Base-by-base conservation (phyloP, 129 eudicot genomes). In the Artemisia tridentata region DNA sequence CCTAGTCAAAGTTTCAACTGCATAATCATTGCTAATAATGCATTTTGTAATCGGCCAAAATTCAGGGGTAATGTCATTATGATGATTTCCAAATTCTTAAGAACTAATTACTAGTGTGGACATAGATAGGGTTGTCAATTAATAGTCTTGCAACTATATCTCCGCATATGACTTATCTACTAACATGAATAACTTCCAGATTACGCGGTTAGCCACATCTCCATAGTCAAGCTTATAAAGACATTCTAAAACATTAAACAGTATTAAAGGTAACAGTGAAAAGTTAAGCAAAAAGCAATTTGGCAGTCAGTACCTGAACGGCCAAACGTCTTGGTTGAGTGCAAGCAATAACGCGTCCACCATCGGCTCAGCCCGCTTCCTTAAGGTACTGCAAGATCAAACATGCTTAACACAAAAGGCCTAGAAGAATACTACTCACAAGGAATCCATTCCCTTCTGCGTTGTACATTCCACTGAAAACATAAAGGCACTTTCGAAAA, bases 341-440 rank as follows among this genome's bases (percentile, higher is more conserved):
- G 79, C 96, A 92, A 19, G 96, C 98, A 55, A 92, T 92, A 67
- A 86, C 55, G 31, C 84, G 88, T 2, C 96, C 96, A 27, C 85
- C 95, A 68, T 92, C 89, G 1, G 95, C 95, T 96, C 98, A 92
- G 14, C 98, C 98, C 48, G 91, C 96, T 85, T 85, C 96, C 73
- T 92, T 89, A 56, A 92, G 86, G 68, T 79, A 92, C 98, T 92
- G 80, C 82, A 75, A 78, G 25, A 62, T 52, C 2, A 61, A 15
- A 76, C 20, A 50, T 14, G 16, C 5, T 16, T 34, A 16, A 64
- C 7, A 17, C n/a, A 64, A 7, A 64, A 3, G 10, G 41, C 65
- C 43, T 13, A 12, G 64, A 49, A 11, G 8, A 49, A 12, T 48
- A 48, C 53, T 58, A 23, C 19, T 13, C 9, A 23, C 31, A 3